Base-by-base conservation (phyloP, 139 green algal species). In the Yamagishiella unicocca region DNA sequence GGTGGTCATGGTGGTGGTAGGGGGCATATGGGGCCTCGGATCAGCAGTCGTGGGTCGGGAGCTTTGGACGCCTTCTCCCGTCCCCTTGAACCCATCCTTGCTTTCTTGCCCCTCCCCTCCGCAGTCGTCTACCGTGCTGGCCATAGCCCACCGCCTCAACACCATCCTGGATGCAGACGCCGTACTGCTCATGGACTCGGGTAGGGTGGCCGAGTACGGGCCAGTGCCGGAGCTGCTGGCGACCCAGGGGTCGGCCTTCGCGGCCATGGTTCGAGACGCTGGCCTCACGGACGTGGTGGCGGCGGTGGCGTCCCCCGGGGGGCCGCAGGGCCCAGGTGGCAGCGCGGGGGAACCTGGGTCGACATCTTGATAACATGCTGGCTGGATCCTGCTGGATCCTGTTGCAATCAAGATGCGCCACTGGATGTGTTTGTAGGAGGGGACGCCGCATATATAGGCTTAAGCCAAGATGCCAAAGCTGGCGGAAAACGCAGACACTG, bases 141-240 rank as follows among this genome's bases (percentile, higher is more conserved):
- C 92, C 58, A 97, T 98, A 78, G 95, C 94, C 4, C 92, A 96
- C 88, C 77, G 94, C 33, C 89, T 94, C 17, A 87, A 91, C 84
- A 93, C 93, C 62, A 91, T 95, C 75, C 90, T 94, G 64, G 89
- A 90, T 25, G 17, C 70, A 7, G 87, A 90, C 53, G 27, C 43
- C 9, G 66, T 90, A 55, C 42, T 90, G 78, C 62, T 98, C 43
- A 89, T 98, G 71, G 86, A 87, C 4, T 83, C 88, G 8, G 96
- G 96, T 10, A 17, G 89, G 17, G 68, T 98, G 67, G 91, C 96
- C 73, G 96, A 98, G 87, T 68, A 91, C 9, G 96, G 94, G 0
- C 10, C 68, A 1, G 93, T 95, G 2, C 31, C 2, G 46, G 37
- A 94, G 76, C 89, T 97, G 68, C 53, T 89, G n/a, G 80, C 80